Conservation (phyloP, 768 basidiomycete genomes). For the Dacryopinax spathularia region DNA sequence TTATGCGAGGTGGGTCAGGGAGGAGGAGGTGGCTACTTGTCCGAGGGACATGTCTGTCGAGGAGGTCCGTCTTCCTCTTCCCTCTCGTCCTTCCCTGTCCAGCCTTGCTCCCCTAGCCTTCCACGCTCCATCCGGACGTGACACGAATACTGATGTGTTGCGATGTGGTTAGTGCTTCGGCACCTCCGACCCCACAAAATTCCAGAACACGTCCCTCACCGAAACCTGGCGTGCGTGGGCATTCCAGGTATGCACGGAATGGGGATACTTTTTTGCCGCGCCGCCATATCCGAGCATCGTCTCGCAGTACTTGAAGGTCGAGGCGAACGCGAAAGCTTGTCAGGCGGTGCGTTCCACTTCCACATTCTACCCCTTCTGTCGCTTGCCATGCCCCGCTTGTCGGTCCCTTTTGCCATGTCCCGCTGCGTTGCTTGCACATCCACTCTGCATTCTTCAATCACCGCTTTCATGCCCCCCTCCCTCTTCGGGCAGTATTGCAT, state of each 20-base stretch:
- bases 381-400: background rate
- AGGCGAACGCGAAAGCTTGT: conserved; percentile 4
- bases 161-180: conserved; percentile 64
- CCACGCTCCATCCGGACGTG: background rate
- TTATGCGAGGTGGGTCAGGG: conserved; percentile 64
- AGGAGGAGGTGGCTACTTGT: conserved; percentile 50
- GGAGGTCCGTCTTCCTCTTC: conserved; percentile 29
- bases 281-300: conserved; percentile 58
- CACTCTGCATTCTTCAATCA: background rate
- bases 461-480: conserved; percentile 4
- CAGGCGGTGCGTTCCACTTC: background rate
- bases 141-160: background rate
- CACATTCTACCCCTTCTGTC: background rate
- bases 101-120: background rate
- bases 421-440: background rate
- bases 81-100: background rate
- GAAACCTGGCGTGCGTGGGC: conserved; percentile 77
- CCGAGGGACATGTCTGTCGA: conserved; percentile 36
- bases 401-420: no score
- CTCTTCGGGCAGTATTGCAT: no score
- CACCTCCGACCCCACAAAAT: conserved; percentile 55
- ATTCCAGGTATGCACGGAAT: conserved; percentile 88
- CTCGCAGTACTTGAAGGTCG: conserved; percentile 31
- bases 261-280: conserved; percentile 85
- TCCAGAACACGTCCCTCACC: conserved; percentile 43